Base-by-base conservation (phyloP, 2,329 filamentous ascomycete genomes). In the Colletotrichum tabaci region DNA sequence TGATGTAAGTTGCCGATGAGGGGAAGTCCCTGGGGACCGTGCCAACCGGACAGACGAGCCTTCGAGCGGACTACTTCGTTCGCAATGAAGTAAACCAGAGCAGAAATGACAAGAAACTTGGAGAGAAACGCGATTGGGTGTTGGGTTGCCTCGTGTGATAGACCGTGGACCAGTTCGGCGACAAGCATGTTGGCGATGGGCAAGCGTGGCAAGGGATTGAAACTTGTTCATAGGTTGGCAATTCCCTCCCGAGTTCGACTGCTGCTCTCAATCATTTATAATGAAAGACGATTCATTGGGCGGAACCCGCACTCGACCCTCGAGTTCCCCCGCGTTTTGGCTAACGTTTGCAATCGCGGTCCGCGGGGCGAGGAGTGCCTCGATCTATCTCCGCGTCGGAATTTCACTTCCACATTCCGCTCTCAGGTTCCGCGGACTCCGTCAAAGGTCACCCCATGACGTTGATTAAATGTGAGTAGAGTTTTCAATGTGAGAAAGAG, bases 1-100 rank as follows among this genome's bases (percentile, higher is more conserved):
- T 89, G 85, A 66, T 81, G 84, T 16, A 90, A 77, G 61, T 90
- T 89, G 4, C 88, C 88, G 50, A 90, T 85, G 50, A 90, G 67
- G 0, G 88, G 88, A 13, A 88, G 74, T 0, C 88, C 87, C 0
- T 76, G 74, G 0, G 88, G 88, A 0, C 88, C 88, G 6, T 80
- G 79, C 52, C 89, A 80, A 3, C 82, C 82, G 4, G 80, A 78
- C 16, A 89, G 81, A 13, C 87, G 82, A 7, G 82, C 84, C 70
- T 78, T 79, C 62, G 75, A 71, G 46, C 87, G 85, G 56, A 85
- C 76, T 16, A 87, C 76, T 66, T 88, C 87, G 71, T 88, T 88
- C 73, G 83, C 64, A 15, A 87, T 68, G 49, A 88, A 73, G 74
- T 87, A 88, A 50, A 85, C 66, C 21, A 85, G 49, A 0, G 84